Evolutionary conservation across 2,329 filamentous ascomycete genomes (phyloP).

Genomic region (Bertia moriformis): DNA sequence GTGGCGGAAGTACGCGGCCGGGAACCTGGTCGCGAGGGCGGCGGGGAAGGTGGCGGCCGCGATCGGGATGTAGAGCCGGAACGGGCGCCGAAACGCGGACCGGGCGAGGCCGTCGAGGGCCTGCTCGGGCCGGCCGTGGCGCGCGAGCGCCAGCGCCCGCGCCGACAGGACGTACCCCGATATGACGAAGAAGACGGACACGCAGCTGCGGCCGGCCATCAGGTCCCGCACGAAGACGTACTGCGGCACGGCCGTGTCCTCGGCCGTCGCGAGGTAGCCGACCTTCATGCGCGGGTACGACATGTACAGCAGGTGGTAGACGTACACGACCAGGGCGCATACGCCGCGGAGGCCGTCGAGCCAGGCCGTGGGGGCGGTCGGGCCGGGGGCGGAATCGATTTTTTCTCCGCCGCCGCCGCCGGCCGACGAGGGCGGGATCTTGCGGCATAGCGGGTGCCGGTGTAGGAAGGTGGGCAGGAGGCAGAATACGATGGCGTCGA

Average conservation of each 20-base stretch:
- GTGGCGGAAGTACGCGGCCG: constrained; percentile 2
- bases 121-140: constrained; percentile 4
- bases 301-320: constrained; percentile 10
- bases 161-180: constrained; percentile 18
- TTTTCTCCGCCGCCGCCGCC: too few species aligned
- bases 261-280: constrained; percentile 8
- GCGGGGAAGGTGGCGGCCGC: constrained; percentile 8
- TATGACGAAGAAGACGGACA: constrained; percentile 19
- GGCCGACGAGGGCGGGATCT: too few species aligned
- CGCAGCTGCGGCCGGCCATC: constrained; percentile 13
- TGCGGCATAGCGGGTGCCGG: too few species aligned
- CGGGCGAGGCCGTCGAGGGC: constrained; percentile 7
- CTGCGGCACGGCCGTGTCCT: constrained; percentile 1
- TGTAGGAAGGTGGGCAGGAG: too few species aligned
- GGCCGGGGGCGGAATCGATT: too few species aligned
- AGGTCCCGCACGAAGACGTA: constrained; percentile 9
- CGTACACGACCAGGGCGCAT: constrained; percentile 11
- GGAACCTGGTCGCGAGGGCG: constrained; percentile 3
- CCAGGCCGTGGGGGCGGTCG: constrained; percentile 5
- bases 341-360: constrained; percentile 14
- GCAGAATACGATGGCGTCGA: too few species aligned
- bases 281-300: constrained; percentile 10
- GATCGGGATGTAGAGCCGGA: constrained; percentile 15
- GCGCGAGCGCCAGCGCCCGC: constrained; percentile 11
- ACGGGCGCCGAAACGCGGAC: constrained; percentile 11